Conservation (phyloP, 1,139 yeast species). For the Debaryomycetaceae sp. region DNA sequence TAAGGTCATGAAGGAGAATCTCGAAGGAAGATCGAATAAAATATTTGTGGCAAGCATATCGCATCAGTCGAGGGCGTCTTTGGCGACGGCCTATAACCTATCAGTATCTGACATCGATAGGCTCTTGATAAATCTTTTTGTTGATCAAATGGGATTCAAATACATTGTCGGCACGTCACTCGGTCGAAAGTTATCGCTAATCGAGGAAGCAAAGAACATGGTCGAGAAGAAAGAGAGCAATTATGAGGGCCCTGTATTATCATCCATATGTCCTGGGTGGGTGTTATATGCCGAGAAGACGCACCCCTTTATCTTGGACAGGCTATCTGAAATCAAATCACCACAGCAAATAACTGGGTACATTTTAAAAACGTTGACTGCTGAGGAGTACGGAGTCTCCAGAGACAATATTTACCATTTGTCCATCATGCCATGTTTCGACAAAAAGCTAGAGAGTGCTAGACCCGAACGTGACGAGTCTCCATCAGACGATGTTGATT, state of each 20-base stretch:
- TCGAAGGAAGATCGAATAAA: conserved; percentile 18
- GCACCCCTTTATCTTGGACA: conserved; percentile 75
- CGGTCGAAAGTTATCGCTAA: conserved; percentile 70
- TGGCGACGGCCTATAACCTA: conserved; percentile 65
- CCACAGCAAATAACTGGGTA: conserved; percentile 94
- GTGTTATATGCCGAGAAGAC: conserved; percentile 94
- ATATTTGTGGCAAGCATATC: conserved; percentile 75
- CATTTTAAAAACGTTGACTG: conserved; percentile 57
- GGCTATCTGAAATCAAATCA: conserved; percentile 64
- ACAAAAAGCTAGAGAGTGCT: conserved; percentile 92
- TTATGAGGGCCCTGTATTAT: conserved; percentile 43
- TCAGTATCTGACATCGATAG: conserved; percentile 58
- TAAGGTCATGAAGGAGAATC: conserved; percentile 45
- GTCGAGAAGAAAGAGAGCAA: conserved; percentile 19
- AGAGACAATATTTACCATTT: conserved; percentile 63
- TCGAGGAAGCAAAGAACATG: conserved; percentile 55
- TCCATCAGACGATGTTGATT: conserved; percentile 66
- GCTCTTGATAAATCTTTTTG: conserved; percentile 55
- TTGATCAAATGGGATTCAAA: conserved; percentile 60
- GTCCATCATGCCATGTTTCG: conserved; percentile 95
- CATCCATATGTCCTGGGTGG: conserved; percentile 94
- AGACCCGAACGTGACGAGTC: conserved; percentile 54
- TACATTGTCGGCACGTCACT: conserved; percentile 82
- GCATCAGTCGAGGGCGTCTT: conserved; percentile 81
- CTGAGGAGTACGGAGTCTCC: conserved; percentile 32